A percentile compares a stretch with the other conserved stretches of the same genome.
These are phyloP conservation scores for Ajuga reptans DNA, from an alignment of 305 asterid species.

Conservation along the genomic window DNA sequence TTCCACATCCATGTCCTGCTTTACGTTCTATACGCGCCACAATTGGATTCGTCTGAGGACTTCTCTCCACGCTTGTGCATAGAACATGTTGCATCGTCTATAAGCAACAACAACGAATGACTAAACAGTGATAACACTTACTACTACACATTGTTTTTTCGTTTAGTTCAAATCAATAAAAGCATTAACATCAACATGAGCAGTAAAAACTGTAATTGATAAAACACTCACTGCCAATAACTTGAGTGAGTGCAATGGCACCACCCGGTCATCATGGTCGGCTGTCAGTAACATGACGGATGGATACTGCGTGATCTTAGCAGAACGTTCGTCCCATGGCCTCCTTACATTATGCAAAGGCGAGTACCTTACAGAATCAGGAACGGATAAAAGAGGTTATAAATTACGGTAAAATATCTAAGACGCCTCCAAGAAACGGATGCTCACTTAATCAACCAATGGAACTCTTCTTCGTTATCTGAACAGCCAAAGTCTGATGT, in stretches of 20 bases:
- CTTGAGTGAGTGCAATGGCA: constrained; percentile 75
- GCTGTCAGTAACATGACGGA: constrained; percentile 75
- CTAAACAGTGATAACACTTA: background rate
- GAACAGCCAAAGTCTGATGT: constrained; percentile 83
- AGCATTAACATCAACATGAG: background rate
- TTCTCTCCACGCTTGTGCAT: constrained; percentile 46
- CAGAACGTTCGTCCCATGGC: constrained; percentile 49
- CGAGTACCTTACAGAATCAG: constrained; percentile 48
- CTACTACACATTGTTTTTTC: too few species aligned
- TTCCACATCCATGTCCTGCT: constrained; percentile 90
- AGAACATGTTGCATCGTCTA: constrained; percentile 70
- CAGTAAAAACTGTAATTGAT: background rate
- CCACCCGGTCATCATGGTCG: constrained; percentile 85
- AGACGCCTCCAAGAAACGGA: background rate
- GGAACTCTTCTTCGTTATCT: constrained; percentile 76
- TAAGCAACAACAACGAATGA: background rate
- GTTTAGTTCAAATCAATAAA: background rate
- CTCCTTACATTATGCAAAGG: constrained; percentile 72
- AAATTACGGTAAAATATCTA: too few species aligned
- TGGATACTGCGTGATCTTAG: constrained; percentile 48
- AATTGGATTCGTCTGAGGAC: constrained; percentile 64
- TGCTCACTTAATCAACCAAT: constrained; percentile 67
- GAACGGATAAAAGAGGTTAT: background rate
- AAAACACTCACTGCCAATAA: constrained; percentile 50
- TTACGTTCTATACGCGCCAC: constrained; percentile 66